phyloP scores from a whole-genome alignment of 148 eudicot species.

The Silene uniflora region DNA sequence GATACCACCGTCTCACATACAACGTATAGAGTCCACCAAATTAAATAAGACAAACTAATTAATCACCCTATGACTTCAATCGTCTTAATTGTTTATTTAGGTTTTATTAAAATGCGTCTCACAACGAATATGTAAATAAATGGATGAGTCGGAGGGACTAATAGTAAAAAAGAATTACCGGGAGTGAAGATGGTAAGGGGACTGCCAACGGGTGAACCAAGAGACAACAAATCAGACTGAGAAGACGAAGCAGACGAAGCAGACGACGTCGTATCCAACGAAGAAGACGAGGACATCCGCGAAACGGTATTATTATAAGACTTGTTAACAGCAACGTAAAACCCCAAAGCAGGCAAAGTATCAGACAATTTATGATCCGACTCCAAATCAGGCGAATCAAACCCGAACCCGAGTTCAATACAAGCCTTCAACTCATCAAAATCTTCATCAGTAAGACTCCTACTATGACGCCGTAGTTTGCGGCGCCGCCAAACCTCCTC shows the following conservation, averaged over 20 bases:
- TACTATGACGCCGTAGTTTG: constrained; percentile 31
- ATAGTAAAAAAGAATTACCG: constrained; percentile 31
- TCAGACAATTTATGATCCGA: constrained; percentile 44
- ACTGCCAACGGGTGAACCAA: constrained; percentile 43
- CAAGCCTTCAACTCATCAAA: constrained; percentile 71
- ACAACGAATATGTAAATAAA: no score
- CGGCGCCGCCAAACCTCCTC: constrained; percentile 69
- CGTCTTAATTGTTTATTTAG: no score
- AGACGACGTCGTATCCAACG: constrained; percentile 16
- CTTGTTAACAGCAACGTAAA: constrained; percentile 62
- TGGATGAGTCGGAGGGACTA: no score
- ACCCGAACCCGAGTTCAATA: constrained; percentile 73
- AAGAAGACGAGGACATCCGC: constrained; percentile 31
- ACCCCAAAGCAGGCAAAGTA: constrained; percentile 69
- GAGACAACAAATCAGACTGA: constrained; percentile 32
- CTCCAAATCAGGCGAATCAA: constrained; percentile 55
- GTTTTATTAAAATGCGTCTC: no score
- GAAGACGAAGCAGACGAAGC: not conserved
- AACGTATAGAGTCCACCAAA: no score
- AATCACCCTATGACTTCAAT: no score
- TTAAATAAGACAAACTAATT: no score
- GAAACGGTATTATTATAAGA: constrained; percentile 47
- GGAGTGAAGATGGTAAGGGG: constrained; percentile 59
- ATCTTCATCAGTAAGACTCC: constrained; percentile 90
- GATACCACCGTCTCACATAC: no score